These are phyloP conservation scores for Pezicula radicicola DNA, from an alignment of 2,329 filamentous ascomycete genomes.

Conservation along the genomic window DNA sequence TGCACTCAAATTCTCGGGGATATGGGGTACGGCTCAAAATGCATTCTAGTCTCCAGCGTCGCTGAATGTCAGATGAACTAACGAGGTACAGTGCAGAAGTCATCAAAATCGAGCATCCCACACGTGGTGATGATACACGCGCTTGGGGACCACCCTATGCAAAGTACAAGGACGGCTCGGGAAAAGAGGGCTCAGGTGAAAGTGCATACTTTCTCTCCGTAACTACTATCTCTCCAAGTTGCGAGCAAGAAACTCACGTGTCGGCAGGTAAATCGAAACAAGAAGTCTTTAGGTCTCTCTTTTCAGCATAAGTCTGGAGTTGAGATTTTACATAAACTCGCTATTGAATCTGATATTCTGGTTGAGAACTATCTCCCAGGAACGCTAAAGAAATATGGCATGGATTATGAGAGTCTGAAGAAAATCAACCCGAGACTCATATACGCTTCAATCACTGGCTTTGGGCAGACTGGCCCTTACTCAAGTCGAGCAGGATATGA, in stretches of 20 bases:
- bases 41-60: not conserved
- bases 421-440: constrained; percentile 83
- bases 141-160: constrained; percentile 97
- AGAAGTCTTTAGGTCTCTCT: constrained; percentile 88
- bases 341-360: constrained; percentile 81
- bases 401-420: constrained; percentile 81
- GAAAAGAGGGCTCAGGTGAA: constrained; percentile 72
- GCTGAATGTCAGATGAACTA: constrained; percentile 9
- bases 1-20: constrained; percentile 97
- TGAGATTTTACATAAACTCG: constrained; percentile 81
- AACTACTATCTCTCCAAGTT: constrained; percentile 26
- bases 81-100: constrained; percentile 71
- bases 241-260: not conserved
- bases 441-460: constrained; percentile 95
- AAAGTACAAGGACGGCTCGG: constrained; percentile 60
- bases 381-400: constrained; percentile 80
- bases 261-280: constrained; percentile 86
- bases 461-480: constrained; percentile 93
- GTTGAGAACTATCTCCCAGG: constrained; percentile 97
- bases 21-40: constrained; percentile 67
- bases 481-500: constrained; percentile 88
- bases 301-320: constrained; percentile 85
- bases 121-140: constrained; percentile 86
- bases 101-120: constrained; percentile 95
- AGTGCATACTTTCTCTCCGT: constrained; percentile 93